Base-by-base conservation (phyloP, 768 basidiomycete genomes). In the Lentinula lateritia region DNA sequence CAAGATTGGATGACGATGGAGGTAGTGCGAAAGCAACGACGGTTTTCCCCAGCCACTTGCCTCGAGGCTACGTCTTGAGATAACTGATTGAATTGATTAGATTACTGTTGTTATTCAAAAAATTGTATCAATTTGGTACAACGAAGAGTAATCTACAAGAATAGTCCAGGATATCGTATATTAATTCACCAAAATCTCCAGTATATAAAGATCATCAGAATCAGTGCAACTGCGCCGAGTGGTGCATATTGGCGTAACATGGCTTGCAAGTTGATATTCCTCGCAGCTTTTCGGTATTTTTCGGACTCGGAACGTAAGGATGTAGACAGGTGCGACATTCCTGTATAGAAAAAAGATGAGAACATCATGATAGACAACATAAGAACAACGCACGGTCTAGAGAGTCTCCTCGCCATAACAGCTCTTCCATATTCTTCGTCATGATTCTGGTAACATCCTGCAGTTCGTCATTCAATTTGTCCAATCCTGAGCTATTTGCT, bases 341-440 rank as follows among this genome's bases (percentile, higher is more conserved):
- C 95, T 96, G 67, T 12, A 62, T 39, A 52, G 42, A 28, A 54
- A 59, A 16, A 6, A 18, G 59, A 63, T 36, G 63, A 63, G 32
- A 35, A 48, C 18, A 45, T 23, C 67, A 35, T 10, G 20, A 20
- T 32, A 54, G 35, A 15, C 12, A 28, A 28, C 28, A 28, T 28
- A n/a, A 64, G 28, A 43, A 41, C 43, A 50, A 77, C 91, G 67
- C 70, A 96, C 97, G 82, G 74, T 99, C 97, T 62, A 99, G 81
- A 35, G 93, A 96, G 73, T 99, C 97, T 32, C 97, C 97, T 72
- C 97, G 81, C 97, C 96, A 98, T 53, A 99, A 76, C 56, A 99
- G 78, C 74, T 99, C 97, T 75, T 99, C 97, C 96, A 99, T 99
- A 70, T 99, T 98, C 80, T 99, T 98, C 8, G 97, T 98, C 97